phyloP scores from a whole-genome alignment of 345 rosid species.

The Corymbia maculata region DNA sequence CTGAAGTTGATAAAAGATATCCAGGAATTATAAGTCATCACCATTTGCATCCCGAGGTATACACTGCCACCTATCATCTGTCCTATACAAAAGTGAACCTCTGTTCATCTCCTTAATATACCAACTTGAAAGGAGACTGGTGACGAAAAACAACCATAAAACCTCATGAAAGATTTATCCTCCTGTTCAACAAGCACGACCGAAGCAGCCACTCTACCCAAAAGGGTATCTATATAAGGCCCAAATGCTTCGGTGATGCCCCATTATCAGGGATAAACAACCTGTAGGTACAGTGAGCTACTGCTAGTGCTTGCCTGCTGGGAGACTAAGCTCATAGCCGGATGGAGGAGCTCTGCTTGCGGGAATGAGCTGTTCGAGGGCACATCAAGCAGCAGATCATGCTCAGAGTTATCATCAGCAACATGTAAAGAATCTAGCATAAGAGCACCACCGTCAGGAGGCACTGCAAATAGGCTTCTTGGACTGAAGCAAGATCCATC shows the following conservation, averaged over 20 bases:
- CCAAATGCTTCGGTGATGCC: neutral
- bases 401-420: constrained; percentile 52
- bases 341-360: constrained; percentile 26
- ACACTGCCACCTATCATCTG: constrained; percentile 32
- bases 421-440: constrained; percentile 46
- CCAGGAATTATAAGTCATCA: constrained; percentile 9
- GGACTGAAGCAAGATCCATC: constrained; percentile 71
- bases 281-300: constrained; percentile 34
- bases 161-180: constrained; percentile 24
- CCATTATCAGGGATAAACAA: constrained; percentile 18
- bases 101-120: constrained; percentile 22
- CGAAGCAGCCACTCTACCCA: constrained; percentile 8
- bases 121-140: constrained; percentile 16
- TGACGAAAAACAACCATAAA: constrained; percentile 30
- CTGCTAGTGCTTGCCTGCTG: constrained; percentile 47
- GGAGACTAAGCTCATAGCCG: constrained; percentile 17
- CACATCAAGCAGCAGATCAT: constrained; percentile 46
- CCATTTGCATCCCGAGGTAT: constrained; percentile 15
- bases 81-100: constrained; percentile 42
- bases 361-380: neutral
- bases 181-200: constrained; percentile 14
- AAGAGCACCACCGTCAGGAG: constrained; percentile 51
- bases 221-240: constrained; percentile 9
- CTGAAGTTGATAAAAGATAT: constrained; percentile 17
- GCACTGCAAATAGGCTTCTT: constrained; percentile 59